A percentile compares a stretch with the other conserved stretches of the same genome.
Evolutionary conservation across 305 asterid genomes (phyloP).

Genomic region (Salvia sclarea): DNA sequence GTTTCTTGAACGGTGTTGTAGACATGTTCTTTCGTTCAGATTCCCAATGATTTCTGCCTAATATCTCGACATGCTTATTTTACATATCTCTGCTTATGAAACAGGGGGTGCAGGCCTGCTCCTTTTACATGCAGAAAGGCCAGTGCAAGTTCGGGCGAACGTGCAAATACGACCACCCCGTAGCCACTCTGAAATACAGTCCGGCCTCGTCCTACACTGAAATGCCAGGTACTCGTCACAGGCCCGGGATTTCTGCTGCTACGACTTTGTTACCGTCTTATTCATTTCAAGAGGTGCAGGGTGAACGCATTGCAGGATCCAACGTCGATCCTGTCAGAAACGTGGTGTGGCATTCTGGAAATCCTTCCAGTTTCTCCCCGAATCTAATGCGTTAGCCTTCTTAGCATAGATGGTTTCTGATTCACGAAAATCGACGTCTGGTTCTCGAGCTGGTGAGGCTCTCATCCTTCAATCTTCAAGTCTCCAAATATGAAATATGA

Average conservation of each 20-base stretch:
- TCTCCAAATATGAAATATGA: constrained; percentile 16
- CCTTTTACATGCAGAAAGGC: constrained; percentile 68
- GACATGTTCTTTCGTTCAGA: not conserved
- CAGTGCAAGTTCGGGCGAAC: constrained; percentile 70
- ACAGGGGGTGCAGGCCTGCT: constrained; percentile 75
- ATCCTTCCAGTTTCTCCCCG: constrained; percentile 24
- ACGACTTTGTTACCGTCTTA: constrained; percentile 21
- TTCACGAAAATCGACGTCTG: constrained; percentile 11
- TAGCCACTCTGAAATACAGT: constrained; percentile 42
- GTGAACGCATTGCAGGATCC: constrained; percentile 40
- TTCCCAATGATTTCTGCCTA: not conserved
- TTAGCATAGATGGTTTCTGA: constrained; percentile 14
- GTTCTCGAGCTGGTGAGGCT: constrained; percentile 17
- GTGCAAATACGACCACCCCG: constrained; percentile 83
- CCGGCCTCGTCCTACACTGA: constrained; percentile 47
- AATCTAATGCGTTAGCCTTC: constrained; percentile 21
- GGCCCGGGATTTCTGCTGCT: constrained; percentile 8
- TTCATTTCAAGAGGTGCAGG: constrained; percentile 49
- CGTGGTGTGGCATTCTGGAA: constrained; percentile 28
- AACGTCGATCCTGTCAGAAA: constrained; percentile 27
- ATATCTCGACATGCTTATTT: not conserved
- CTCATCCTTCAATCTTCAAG: constrained; percentile 24
- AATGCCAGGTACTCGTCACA: constrained; percentile 48
- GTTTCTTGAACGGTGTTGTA: not conserved
- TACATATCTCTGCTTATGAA: constrained; percentile 11